These are phyloP conservation scores for Syncephalastrum racemosum DNA, from an alignment of 371 early-diverging fungal species.

Conservation along the genomic window DNA sequence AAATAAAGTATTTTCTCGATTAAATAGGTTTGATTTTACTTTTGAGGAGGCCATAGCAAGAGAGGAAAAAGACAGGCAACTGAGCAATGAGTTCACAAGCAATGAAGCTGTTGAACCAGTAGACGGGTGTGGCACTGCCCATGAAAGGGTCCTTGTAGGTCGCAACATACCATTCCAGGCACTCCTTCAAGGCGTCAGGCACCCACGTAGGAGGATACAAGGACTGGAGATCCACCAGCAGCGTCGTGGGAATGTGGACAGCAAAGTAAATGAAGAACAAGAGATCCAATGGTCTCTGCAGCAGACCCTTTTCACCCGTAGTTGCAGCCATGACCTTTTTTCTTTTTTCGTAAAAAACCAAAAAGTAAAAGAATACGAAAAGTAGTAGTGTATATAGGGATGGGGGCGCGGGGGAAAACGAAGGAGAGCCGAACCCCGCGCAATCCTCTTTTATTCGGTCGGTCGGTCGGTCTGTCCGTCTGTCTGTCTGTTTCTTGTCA, in stretches of 20 bases:
- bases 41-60: conserved; percentile 47
- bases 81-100: conserved; percentile 60
- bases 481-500: neutral
- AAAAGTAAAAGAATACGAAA: too few relatives aligned
- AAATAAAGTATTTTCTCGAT: conserved; percentile 1
- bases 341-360: too few relatives aligned
- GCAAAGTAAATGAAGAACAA: conserved; percentile 59
- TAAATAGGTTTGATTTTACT: conserved; percentile 21
- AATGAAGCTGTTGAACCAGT: conserved; percentile 61
- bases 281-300: conserved; percentile 44
- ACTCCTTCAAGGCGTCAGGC: conserved; percentile 37
- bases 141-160: conserved; percentile 63
- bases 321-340: too few relatives aligned
- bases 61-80: conserved; percentile 67
- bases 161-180: conserved; percentile 34
- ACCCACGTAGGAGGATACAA: conserved; percentile 39
- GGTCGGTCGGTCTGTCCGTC: too few relatives aligned
- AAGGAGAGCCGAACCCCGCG: neutral
- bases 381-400: too few relatives aligned
- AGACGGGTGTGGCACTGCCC: conserved; percentile 26
- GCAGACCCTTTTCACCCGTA: conserved; percentile 3
- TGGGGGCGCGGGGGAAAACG: neutral
- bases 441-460: neutral
- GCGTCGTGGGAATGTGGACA: conserved; percentile 60
- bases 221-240: conserved; percentile 51